Conservation (phyloP, 768 basidiomycete species). For the Galerina marginata region DNA sequence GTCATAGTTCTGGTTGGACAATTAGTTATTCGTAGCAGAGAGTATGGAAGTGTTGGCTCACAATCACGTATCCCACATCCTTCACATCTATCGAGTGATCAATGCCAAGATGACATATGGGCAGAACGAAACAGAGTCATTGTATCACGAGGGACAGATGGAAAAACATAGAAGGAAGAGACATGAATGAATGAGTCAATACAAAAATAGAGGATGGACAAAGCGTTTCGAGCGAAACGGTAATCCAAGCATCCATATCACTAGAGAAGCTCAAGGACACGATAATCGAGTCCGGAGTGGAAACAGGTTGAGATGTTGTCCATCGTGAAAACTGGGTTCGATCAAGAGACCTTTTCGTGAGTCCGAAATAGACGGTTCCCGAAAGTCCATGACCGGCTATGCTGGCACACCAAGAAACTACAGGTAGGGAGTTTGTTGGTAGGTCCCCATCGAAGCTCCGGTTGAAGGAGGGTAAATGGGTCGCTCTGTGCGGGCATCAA, state of each 20-base stretch:
- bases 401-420: conserved; percentile 53
- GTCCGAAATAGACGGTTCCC: conserved; percentile 43
- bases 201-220: conserved; percentile 41
- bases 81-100: conserved; percentile 82
- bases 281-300: conserved; percentile 52
- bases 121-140: conserved; percentile 29
- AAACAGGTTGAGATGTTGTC: conserved; percentile 56
- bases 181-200: conserved; percentile 53
- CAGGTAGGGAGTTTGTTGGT: conserved; percentile 46
- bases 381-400: conserved; percentile 63
- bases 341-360: conserved; percentile 37
- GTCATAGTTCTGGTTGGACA: conserved; percentile 80
- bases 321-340: conserved; percentile 50
- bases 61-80: conserved; percentile 98
- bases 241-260: conserved; percentile 37
- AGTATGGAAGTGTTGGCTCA: conserved; percentile 46
- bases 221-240: conserved; percentile 54
- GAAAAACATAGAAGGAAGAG: conserved; percentile 37
- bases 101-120: conserved; percentile 36
- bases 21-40: conserved; percentile 6
- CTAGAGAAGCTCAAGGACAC: conserved; percentile 37
- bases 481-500: conserved; percentile 39
- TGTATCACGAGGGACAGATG: conserved; percentile 27
- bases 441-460: conserved; percentile 40
- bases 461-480: conserved; percentile 36